These are phyloP conservation scores for Sarocladium strictum DNA, from an alignment of 2,329 filamentous ascomycete species.

Conservation along the genomic window DNA sequence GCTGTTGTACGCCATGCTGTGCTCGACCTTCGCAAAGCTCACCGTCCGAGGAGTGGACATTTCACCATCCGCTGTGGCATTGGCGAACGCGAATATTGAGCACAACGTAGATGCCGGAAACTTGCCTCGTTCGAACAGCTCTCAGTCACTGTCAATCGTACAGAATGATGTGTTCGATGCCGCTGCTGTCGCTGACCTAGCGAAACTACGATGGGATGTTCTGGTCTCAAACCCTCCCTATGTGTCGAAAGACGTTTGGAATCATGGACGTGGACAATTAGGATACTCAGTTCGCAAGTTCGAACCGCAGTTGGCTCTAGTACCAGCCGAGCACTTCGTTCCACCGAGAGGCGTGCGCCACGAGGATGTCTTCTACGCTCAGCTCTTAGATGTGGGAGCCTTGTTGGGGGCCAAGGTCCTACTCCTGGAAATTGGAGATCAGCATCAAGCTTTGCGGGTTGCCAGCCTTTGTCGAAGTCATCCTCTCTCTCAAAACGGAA, in stretches of 20 bases:
- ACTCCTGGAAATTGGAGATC: constrained; percentile 67
- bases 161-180: constrained; percentile 44
- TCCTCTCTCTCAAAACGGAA: constrained; percentile 21
- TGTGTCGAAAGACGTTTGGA: constrained; percentile 54
- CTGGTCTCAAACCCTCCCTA: constrained; percentile 90
- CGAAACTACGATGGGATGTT: constrained; percentile 46
- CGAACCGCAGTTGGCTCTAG: constrained; percentile 76
- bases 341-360: constrained; percentile 24
- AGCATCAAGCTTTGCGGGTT: constrained; percentile 61
- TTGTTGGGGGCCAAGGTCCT: constrained; percentile 46
- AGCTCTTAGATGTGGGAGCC: constrained; percentile 51
- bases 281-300: constrained; percentile 74
- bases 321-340: constrained; percentile 37
- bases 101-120: constrained; percentile 35
- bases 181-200: constrained; percentile 24
- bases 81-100: constrained; percentile 60
- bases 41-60: constrained; percentile 68
- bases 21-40: constrained; percentile 32
- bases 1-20: constrained; percentile 60
- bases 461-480: constrained; percentile 36
- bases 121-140: constrained; percentile 14
- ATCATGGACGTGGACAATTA: constrained; percentile 30
- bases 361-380: constrained; percentile 61
- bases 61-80: constrained; percentile 54
- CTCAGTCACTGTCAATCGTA: constrained; percentile 35